Evolutionary conservation across 75 land plant genomes (phyloP).

Genomic region (Adiantum capillusveneris): DNA sequence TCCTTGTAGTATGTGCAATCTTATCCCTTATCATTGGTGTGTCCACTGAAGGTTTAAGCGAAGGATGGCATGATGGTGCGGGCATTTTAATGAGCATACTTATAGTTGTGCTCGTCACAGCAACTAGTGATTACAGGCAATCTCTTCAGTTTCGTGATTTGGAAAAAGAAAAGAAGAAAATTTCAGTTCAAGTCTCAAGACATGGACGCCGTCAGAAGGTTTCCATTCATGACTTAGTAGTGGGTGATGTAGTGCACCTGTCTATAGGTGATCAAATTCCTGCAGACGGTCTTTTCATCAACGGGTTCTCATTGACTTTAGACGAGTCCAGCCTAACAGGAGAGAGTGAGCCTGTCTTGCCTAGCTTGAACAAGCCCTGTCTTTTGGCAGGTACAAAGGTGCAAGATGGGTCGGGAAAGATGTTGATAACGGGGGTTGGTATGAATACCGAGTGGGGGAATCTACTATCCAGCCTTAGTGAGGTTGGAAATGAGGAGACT

Average conservation of each 20-base stretch:
- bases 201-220: constrained; percentile 36
- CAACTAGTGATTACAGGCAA: constrained; percentile 52
- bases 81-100: constrained; percentile 67
- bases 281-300: constrained; percentile 69
- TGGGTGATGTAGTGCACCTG: constrained; percentile 79
- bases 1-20: constrained; percentile 66
- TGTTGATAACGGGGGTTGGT: constrained; percentile 54
- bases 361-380: constrained; percentile 28
- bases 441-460: constrained; percentile 71
- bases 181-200: constrained; percentile 48
- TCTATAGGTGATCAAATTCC: constrained; percentile 77
- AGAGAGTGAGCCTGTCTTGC: constrained; percentile 47
- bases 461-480: constrained; percentile 44
- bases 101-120: constrained; percentile 62
- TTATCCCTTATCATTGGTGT: constrained; percentile 64
- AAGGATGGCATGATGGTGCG: constrained; percentile 70
- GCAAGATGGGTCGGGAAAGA: constrained; percentile 53
- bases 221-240: constrained; percentile 48
- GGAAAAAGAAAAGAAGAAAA: constrained; percentile 57
- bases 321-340: constrained; percentile 65
- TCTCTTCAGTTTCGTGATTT: constrained; percentile 60
- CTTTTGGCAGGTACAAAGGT: constrained; percentile 62
- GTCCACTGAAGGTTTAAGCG: constrained; percentile 68
- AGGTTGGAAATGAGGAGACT: constrained; percentile 51
- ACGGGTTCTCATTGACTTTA: constrained; percentile 48